Percentiles rank a stretch among this genome's conserved stretches.
Conservation (phyloP, 192 early-diverging fungal species). For the Podila horticola region DNA sequence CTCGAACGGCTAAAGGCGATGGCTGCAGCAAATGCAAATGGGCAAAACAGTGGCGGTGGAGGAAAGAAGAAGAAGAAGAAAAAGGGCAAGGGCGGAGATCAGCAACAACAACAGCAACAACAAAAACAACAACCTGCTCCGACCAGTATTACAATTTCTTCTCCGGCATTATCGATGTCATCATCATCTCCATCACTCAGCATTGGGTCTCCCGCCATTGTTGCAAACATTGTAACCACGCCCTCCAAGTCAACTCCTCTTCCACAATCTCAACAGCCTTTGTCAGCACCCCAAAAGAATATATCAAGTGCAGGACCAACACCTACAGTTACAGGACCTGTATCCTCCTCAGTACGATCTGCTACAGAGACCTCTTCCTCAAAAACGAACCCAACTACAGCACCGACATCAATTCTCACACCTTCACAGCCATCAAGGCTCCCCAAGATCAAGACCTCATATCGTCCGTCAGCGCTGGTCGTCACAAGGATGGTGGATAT, state of each 20-base stretch:
- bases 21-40: conserved; percentile 13
- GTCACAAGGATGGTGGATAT: conserved; percentile 39
- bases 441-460: conserved; percentile 28
- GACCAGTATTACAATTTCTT: too few relatives aligned
- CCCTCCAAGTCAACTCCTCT: too few relatives aligned
- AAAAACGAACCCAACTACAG: not conserved
- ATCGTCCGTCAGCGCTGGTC: conserved; percentile 37
- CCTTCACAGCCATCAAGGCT: not conserved
- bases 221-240: too few relatives aligned
- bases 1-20: conserved; percentile 31
- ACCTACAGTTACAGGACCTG: not conserved
- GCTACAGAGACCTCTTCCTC: not conserved
- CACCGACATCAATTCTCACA: not conserved
- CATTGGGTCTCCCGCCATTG: too few relatives aligned
- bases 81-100: conserved; percentile 27
- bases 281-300: not conserved
- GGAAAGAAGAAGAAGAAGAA: conserved; percentile 45
- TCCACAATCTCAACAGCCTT: not conserved
- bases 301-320: too few relatives aligned
- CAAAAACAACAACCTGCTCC: too few relatives aligned
- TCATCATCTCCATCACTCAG: too few relatives aligned
- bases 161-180: too few relatives aligned
- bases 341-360: not conserved
- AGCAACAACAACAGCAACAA: not conserved
- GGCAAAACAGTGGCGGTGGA: conserved; percentile 5